Percentiles rank a stretch among this genome's conserved stretches.
Evolutionary conservation across 129 eudicot species (phyloP).

Genomic region (Sambucus nigra): DNA sequence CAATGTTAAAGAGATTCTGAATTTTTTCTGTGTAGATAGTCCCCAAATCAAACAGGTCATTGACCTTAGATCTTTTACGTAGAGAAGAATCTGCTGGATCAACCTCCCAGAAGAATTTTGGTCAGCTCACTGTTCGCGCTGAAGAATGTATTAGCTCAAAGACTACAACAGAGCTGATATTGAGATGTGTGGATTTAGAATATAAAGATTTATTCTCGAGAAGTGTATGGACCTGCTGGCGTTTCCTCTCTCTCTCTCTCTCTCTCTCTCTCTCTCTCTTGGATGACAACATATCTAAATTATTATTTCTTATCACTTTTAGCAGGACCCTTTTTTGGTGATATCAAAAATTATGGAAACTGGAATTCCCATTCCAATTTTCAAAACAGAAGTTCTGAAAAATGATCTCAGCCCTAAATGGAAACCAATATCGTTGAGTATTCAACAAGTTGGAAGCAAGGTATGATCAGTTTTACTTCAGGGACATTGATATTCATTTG

Average conservation of each 20-base stretch:
- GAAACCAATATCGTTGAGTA: slow-evolving; percentile 66
- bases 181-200: slow-evolving; percentile 89
- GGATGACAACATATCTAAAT: background rate
- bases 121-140: slow-evolving; percentile 70
- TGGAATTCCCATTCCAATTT: slow-evolving; percentile 62
- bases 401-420: slow-evolving; percentile 74
- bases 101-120: slow-evolving; percentile 36
- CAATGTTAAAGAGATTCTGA: too few species aligned
- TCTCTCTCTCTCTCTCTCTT: background rate
- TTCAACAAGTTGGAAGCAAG: slow-evolving; percentile 94
- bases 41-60: slow-evolving; percentile 48
- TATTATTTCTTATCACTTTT: slow-evolving; percentile 15
- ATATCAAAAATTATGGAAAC: slow-evolving; percentile 65
- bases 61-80: slow-evolving; percentile 53
- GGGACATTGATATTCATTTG: background rate
- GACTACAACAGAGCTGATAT: slow-evolving; percentile 63
- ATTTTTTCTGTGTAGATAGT: slow-evolving; percentile 44
- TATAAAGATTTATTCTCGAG: slow-evolving; percentile 82
- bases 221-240: slow-evolving; percentile 54
- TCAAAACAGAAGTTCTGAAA: slow-evolving; percentile 85
- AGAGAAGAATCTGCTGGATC: slow-evolving; percentile 41
- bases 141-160: slow-evolving; percentile 84
- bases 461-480: slow-evolving; percentile 21
- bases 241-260: background rate
- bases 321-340: slow-evolving; percentile 89